Percentiles rank a stretch among this genome's conserved stretches.
phyloP scores from a whole-genome alignment of 2,329 filamentous ascomycete genomes.

The Nemania serpens region DNA sequence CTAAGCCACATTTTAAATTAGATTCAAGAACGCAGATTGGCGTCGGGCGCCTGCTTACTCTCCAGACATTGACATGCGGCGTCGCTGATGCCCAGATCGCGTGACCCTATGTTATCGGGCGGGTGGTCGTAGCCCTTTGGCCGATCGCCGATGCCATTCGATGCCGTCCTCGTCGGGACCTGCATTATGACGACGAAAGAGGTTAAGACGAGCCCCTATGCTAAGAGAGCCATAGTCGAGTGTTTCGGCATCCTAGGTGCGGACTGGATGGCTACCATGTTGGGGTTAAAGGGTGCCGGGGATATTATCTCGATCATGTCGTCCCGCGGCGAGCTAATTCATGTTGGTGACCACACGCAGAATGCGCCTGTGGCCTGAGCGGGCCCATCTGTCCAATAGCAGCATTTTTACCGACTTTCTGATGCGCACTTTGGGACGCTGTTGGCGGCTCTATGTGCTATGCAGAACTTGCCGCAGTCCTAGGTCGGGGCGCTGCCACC shows the following conservation, averaged over 20 bases:
- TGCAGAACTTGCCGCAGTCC: not conserved
- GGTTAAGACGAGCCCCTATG: slow-evolving; percentile 81
- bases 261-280: slow-evolving; percentile 74
- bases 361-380: slow-evolving; percentile 95
- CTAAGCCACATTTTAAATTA: no score
- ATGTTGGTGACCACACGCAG: slow-evolving; percentile 96
- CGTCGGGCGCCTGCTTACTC: no score
- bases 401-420: not conserved
- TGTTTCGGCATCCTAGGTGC: slow-evolving; percentile 60
- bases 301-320: slow-evolving; percentile 34
- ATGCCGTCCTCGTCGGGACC: slow-evolving; percentile 86
- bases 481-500: no score
- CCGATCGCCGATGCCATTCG: slow-evolving; percentile 91
- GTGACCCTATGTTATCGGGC: slow-evolving; percentile 88
- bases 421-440: not conserved
- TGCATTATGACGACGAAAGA: slow-evolving; percentile 95
- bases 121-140: slow-evolving; percentile 80
- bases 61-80: no score
- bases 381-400: slow-evolving; percentile 46
- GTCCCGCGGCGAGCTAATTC: slow-evolving; percentile 96
- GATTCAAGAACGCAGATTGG: no score
- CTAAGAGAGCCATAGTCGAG: slow-evolving; percentile 81
- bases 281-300: no score
- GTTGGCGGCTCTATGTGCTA: not conserved
- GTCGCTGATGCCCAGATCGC: slow-evolving; percentile 89